Evolutionary conservation across 768 basidiomycete species (phyloP).

Genomic region (Symmetrospora coprosmae): DNA sequence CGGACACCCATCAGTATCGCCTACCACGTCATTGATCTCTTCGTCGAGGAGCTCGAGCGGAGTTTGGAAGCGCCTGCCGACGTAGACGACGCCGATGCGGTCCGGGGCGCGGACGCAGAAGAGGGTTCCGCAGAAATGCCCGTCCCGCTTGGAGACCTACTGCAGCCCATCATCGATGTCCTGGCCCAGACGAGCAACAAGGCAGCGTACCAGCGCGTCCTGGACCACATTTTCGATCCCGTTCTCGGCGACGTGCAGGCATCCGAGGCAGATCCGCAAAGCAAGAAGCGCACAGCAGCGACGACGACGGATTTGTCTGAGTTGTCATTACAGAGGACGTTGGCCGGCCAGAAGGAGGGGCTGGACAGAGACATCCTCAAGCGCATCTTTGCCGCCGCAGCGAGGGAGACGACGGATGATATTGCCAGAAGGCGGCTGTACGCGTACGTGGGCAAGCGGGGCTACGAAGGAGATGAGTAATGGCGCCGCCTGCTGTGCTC

Average conservation of each 20-base stretch:
- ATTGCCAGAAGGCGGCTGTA: slow-evolving; percentile 12
- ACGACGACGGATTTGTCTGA: too few relatives aligned
- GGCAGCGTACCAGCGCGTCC: slow-evolving; percentile 58
- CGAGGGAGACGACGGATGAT: neutral
- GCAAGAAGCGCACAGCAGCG: slow-evolving; percentile 37
- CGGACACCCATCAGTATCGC: slow-evolving; percentile 63
- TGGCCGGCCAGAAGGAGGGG: neutral
- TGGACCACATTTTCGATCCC: slow-evolving; percentile 55
- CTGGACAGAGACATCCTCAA: neutral
- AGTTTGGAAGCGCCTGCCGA: slow-evolving; percentile 5
- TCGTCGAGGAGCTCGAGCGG: slow-evolving; percentile 72
- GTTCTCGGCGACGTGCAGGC: slow-evolving; percentile 49
- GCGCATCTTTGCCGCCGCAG: neutral
- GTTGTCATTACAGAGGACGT: too few relatives aligned
- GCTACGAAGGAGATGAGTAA: neutral
- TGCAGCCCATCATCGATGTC: slow-evolving; percentile 58
- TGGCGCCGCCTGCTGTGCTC: too few relatives aligned
- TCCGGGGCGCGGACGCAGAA: neutral
- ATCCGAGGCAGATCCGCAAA: slow-evolving; percentile 24
- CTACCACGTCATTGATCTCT: slow-evolving; percentile 80
- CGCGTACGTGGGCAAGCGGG: neutral
- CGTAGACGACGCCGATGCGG: neutral
- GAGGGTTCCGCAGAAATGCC: slow-evolving; percentile 34
- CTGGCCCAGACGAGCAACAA: slow-evolving; percentile 54
- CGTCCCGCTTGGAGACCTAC: slow-evolving; percentile 46